These are phyloP conservation scores for Aspergillus flavus DNA, from an alignment of 2,329 filamentous ascomycete genomes.

Conservation along the genomic window DNA sequence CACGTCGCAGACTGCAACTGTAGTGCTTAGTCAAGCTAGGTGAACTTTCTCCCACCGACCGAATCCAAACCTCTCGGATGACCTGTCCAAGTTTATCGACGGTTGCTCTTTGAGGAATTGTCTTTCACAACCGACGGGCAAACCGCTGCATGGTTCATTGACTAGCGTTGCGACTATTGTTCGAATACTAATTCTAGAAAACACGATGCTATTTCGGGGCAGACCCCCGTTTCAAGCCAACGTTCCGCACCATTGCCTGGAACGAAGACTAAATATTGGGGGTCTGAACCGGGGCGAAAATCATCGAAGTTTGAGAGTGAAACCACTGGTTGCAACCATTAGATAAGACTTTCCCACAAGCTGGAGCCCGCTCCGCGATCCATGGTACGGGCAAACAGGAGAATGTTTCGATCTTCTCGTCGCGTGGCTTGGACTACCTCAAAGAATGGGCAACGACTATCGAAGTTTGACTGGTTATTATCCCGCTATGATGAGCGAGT, in stretches of 20 bases:
- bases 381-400: background rate
- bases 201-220: background rate
- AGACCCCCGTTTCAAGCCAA: background rate
- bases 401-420: background rate
- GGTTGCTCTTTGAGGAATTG: background rate
- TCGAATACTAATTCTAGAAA: conserved; percentile 1
- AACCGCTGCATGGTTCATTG: background rate
- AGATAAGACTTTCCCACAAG: background rate
- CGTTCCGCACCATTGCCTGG: background rate
- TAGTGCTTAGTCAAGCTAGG: background rate
- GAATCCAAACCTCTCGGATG: background rate
- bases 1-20: background rate
- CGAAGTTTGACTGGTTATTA: background rate
- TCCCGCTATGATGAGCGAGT: background rate
- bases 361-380: background rate
- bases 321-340: background rate
- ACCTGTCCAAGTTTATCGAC: background rate
- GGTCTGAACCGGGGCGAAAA: background rate
- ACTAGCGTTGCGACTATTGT: background rate
- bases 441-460: background rate
- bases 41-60: background rate
- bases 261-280: background rate
- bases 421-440: background rate
- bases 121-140: background rate
- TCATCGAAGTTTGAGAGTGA: conserved; percentile 2